A percentile compares a stretch with the other conserved stretches of the same genome.
Evolutionary conservation across 108 stramenopile species (phyloP).

Genomic region (Nannochloropsis gaditana): DNA sequence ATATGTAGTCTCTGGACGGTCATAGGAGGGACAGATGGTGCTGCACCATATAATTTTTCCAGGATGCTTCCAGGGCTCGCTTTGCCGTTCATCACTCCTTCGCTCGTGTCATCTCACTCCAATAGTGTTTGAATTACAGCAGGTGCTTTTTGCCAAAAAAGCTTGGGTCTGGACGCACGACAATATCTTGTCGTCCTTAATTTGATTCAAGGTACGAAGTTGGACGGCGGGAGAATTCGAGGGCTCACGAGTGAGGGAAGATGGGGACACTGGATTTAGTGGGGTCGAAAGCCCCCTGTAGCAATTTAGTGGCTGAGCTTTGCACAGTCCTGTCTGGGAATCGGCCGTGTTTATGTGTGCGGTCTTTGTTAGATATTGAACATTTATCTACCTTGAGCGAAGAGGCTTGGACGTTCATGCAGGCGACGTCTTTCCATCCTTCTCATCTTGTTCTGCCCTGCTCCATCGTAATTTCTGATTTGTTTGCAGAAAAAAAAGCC

Average conservation of each 20-base stretch:
- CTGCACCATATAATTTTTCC: no score
- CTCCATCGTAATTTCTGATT: background rate
- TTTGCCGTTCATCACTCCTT: background rate
- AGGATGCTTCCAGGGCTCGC: no score
- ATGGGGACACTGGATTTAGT: no score
- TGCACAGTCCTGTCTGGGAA: no score
- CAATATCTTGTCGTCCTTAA: slow-evolving; percentile 2
- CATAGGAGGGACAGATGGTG: no score
- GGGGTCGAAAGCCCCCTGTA: no score
- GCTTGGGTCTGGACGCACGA: slow-evolving; percentile 19
- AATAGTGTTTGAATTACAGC: background rate
- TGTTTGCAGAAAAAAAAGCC: background rate
- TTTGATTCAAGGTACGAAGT: slow-evolving; percentile 9
- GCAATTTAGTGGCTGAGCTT: no score
- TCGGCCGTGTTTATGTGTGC: no score
- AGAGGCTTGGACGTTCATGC: no score
- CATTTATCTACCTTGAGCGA: no score
- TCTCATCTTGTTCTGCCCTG: background rate
- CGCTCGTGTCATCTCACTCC: background rate
- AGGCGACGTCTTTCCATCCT: background rate
- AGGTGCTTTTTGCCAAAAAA: slow-evolving; percentile 1
- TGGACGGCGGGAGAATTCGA: background rate
- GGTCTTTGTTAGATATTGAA: no score
- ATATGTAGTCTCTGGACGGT: no score
- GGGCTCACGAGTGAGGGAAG: background rate